Base-by-base conservation (phyloP, 208 protist genomes). In the Endotrypanum monterogeii region DNA sequence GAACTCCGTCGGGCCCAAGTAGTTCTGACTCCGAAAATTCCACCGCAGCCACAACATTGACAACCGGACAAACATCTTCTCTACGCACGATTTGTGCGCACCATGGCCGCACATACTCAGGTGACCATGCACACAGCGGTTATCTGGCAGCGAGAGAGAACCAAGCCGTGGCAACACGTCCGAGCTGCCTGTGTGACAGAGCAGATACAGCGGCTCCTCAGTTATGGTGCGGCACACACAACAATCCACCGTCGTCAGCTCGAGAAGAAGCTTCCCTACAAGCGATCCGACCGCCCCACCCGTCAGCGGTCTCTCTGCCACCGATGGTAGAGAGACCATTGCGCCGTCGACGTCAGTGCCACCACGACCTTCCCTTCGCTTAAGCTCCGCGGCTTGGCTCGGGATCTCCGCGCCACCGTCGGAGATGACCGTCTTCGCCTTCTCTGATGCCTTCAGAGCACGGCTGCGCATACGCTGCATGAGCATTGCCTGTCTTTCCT, bases 401-500 rank as follows among this genome's bases (percentile, higher is more conserved):
- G 57, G 20, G 57, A 18, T 14, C 32, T 32, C 30, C 5, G 23
- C 28, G 14, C 12, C 37, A 8, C 48, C 3, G 12, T 67, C 35
- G 3, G 23, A 9, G 7, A 62, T 5, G 14, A 55, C 52, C 51
- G 9, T 44, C 35, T 61, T 55, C 23, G 30, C 39, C 7, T 32
- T 55, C 8, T 57, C 51, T 12, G 37, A 62, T 44, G 71, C 57
- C 76, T 87, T 85, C 6, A 82, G 41, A 28, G 75, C 74, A 20
- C 75, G 83, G 41, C 65, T 83, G 50, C 80, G 90, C 78, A 94
- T 85, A 48, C 87, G 85, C 39, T 76, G 71, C 67, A 96, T 80
- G 25, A 96, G 74, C 68, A 83, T 83, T 9, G 74, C 74, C 76
- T 96, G 91, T 54, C 80, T 83, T 58, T 91, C 89, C 77, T 94